Evolutionary conservation across 768 basidiomycete genomes (phyloP).

Genomic region (Trametes cingulata): DNA sequence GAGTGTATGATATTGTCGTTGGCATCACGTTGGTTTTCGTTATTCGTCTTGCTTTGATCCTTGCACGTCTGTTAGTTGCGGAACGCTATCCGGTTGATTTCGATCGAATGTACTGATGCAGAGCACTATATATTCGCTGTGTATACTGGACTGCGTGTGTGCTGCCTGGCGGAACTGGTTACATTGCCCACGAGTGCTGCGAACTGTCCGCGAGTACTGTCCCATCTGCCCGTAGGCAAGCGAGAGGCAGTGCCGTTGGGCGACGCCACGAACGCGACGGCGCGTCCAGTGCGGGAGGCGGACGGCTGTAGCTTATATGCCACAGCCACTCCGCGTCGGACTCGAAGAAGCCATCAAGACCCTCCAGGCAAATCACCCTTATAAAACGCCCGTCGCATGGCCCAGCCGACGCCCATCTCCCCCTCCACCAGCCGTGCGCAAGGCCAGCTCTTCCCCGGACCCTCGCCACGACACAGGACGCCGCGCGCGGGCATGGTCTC

Average conservation of each 20-base stretch:
- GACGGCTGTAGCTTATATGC: too few relatives aligned
- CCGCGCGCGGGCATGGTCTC: background rate
- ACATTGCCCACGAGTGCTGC: too few relatives aligned
- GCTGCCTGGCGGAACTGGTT: too few relatives aligned
- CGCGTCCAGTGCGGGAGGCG: too few relatives aligned
- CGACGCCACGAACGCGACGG: too few relatives aligned
- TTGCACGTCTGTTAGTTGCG: conserved; percentile 12
- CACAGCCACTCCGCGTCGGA: background rate
- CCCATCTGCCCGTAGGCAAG: too few relatives aligned
- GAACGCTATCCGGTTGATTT: conserved; percentile 8
- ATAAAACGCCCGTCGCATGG: conserved; percentile 3
- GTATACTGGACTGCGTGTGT: background rate
- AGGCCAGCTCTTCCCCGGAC: background rate
- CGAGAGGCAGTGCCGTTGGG: too few relatives aligned
- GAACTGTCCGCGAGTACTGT: too few relatives aligned
- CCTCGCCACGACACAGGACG: conserved; percentile 11
- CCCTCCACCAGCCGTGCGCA: background rate
- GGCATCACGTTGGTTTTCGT: background rate
- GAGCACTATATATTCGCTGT: conserved; percentile 5
- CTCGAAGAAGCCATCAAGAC: background rate
- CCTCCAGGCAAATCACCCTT: too few relatives aligned
- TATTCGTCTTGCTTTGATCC: conserved; percentile 18
- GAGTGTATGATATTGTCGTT: conserved; percentile 1
- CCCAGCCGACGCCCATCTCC: conserved; percentile 1
- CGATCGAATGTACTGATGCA: conserved; percentile 10